A percentile compares a stretch with the other conserved stretches of the same genome.
phyloP scores from a whole-genome alignment of 2,329 filamentous ascomycete genomes.

The Beauveria asiatica region DNA sequence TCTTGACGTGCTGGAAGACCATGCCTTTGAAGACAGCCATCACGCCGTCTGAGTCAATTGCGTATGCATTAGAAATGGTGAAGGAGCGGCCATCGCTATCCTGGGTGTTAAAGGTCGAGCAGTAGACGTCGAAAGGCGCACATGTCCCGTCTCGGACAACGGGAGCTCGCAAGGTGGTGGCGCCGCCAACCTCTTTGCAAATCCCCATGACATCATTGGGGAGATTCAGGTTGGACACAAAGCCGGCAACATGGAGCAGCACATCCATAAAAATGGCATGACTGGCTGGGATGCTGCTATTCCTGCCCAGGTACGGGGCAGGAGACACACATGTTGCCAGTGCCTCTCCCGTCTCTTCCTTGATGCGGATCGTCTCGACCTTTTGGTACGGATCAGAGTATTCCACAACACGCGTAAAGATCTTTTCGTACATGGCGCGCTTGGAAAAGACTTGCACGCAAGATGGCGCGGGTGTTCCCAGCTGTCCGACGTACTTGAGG shows the following conservation, averaged over 20 bases:
- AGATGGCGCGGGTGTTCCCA: neutral
- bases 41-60: constrained; percentile 15
- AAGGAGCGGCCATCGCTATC: constrained; percentile 18
- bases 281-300: constrained; percentile 1
- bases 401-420: neutral
- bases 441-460: neutral
- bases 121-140: constrained; percentile 19
- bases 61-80: constrained; percentile 20
- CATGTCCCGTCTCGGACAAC: constrained; percentile 16
- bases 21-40: constrained; percentile 20
- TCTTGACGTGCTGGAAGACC: constrained; percentile 22
- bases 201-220: constrained; percentile 20
- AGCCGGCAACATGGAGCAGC: constrained; percentile 23
- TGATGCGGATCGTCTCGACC: neutral
- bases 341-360: neutral
- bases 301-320: constrained; percentile 13
- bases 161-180: constrained; percentile 16
- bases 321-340: neutral
- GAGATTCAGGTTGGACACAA: constrained; percentile 22
- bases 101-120: constrained; percentile 14
- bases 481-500: neutral
- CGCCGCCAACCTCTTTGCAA: constrained; percentile 13
- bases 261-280: constrained; percentile 22
- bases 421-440: neutral
- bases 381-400: neutral